A percentile compares a stretch with the other conserved stretches of the same genome.
phyloP scores from a whole-genome alignment of 208 protist genomes.

The Tritrichomonas musculus region DNA sequence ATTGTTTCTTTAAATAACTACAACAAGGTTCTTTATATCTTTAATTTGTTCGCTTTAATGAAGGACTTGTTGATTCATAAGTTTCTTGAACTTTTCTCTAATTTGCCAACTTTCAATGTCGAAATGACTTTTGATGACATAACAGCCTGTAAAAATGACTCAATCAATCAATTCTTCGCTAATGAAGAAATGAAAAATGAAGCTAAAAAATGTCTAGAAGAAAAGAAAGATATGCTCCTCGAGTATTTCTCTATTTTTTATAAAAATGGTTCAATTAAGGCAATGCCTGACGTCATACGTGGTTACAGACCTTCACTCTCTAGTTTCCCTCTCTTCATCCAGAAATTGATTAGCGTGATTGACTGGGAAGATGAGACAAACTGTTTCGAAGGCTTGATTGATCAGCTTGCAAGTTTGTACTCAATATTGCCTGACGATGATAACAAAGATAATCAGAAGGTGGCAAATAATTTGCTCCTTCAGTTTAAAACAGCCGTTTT shows the following conservation, averaged over 20 bases:
- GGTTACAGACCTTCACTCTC: neutral
- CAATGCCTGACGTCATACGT: neutral
- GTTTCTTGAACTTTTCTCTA: neutral
- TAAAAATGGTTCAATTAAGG: neutral
- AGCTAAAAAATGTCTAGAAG: neutral
- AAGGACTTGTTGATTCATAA: neutral
- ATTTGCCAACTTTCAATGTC: neutral
- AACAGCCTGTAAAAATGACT: too few relatives aligned
- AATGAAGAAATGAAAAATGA: neutral
- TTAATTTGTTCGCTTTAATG: neutral
- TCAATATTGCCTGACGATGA: neutral
- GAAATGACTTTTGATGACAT: neutral
- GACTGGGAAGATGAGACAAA: constrained; percentile 8
- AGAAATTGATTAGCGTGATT: neutral
- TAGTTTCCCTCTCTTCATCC: neutral
- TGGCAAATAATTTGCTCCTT: too few relatives aligned
- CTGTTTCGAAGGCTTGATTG: neutral
- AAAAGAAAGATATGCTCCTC: neutral
- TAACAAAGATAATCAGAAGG: neutral
- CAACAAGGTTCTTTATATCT: neutral
- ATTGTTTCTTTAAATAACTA: too few relatives aligned
- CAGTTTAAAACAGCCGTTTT: too few relatives aligned
- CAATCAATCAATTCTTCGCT: too few relatives aligned
- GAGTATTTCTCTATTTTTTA: constrained; percentile 20
- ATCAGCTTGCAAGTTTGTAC: neutral